phyloP scores from a whole-genome alignment of 257 asterid species.

The Leonotis leonurus region DNA sequence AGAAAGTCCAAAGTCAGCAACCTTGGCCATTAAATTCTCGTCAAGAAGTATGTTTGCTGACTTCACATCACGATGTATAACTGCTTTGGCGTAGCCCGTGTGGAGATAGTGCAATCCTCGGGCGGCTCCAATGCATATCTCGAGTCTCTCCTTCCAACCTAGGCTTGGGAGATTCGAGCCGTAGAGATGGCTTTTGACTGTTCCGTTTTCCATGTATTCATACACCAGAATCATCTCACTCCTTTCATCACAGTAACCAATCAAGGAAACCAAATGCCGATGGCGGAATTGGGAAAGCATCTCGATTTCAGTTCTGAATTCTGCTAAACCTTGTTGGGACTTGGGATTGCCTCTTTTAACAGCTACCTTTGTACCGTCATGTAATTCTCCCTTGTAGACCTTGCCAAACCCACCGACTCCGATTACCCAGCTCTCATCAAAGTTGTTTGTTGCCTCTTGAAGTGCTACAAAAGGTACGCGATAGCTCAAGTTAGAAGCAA shows the following conservation, averaged over 20 bases:
- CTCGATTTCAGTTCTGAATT: slow-evolving; percentile 50
- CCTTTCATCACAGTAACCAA: slow-evolving; percentile 44
- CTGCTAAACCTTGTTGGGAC: slow-evolving; percentile 46
- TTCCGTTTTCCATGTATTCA: slow-evolving; percentile 60
- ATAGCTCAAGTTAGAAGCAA: slow-evolving; percentile 64
- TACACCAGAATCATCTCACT: slow-evolving; percentile 54
- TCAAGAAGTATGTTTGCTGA: slow-evolving; percentile 56
- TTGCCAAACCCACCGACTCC: slow-evolving; percentile 57
- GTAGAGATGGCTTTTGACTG: slow-evolving; percentile 42
- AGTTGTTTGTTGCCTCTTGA: slow-evolving; percentile 51
- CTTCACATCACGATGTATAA: slow-evolving; percentile 58
- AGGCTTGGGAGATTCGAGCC: slow-evolving; percentile 38
- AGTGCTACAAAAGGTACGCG: slow-evolving; percentile 42
- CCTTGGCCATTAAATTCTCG: slow-evolving; percentile 50
- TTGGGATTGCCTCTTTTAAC: slow-evolving; percentile 46
- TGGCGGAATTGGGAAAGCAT: slow-evolving; percentile 48
- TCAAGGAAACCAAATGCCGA: slow-evolving; percentile 46
- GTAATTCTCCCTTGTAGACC: slow-evolving; percentile 40
- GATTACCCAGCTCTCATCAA: slow-evolving; percentile 38
- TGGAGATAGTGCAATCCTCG: slow-evolving; percentile 58
- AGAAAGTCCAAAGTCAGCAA: slow-evolving; percentile 56
- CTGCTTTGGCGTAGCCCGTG: slow-evolving; percentile 38
- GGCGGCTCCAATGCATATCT: slow-evolving; percentile 58
- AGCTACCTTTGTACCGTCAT: slow-evolving; percentile 38
- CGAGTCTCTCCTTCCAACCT: slow-evolving; percentile 55